Conservation (phyloP, 2,329 filamentous ascomycete genomes). For the Cercospora nicotianae region DNA sequence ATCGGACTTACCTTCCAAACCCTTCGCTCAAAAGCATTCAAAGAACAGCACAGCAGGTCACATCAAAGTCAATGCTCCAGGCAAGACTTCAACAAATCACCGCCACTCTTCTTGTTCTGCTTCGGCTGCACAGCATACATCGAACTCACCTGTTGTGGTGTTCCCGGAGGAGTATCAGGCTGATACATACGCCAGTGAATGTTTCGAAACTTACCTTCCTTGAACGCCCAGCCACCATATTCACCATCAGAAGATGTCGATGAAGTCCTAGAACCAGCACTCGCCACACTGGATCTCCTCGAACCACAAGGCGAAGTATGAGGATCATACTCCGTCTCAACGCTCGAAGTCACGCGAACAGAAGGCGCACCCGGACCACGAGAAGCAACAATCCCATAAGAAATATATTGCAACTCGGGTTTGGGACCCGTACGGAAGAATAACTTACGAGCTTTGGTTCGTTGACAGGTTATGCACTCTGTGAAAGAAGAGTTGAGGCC, state of each 20-base stretch:
- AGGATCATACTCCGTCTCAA: neutral
- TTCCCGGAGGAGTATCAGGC: neutral
- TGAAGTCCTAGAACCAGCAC: neutral
- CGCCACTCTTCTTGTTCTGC: neutral
- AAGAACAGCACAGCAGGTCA: neutral
- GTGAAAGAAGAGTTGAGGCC: slow-evolving; percentile 6
- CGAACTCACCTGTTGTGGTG: neutral
- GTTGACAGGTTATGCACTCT: neutral
- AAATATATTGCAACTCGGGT: neutral
- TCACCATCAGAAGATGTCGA: neutral
- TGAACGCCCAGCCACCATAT: slow-evolving; percentile 10
- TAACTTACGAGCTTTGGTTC: neutral
- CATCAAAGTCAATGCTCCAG: neutral
- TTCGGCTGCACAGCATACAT: slow-evolving; percentile 2
- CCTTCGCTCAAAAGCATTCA: neutral
- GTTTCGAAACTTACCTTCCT: slow-evolving; percentile 10
- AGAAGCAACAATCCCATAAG: slow-evolving; percentile 11
- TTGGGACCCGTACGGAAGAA: neutral
- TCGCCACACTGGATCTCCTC: neutral
- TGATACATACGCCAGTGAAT: slow-evolving; percentile 11
- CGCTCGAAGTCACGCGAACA: neutral
- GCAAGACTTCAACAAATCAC: neutral
- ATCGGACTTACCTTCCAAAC: slow-evolving; percentile 6
- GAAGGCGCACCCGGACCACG: neutral
- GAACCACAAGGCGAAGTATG: neutral